phyloP scores from a whole-genome alignment of 495 filamentous ascomycete genomes.

The Penicillium robsamsonii region DNA sequence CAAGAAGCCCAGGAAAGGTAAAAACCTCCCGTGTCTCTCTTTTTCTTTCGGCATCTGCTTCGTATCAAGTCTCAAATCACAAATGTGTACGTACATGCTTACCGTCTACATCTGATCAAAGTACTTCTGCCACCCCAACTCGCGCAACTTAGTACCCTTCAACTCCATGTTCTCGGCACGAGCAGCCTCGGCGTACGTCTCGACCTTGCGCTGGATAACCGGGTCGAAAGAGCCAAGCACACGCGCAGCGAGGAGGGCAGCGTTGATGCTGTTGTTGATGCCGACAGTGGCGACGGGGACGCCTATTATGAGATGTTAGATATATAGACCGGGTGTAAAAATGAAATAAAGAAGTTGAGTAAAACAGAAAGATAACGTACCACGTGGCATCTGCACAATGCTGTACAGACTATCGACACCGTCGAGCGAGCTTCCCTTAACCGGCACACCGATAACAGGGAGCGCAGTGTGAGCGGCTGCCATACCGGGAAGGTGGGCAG shows the following conservation, averaged over 20 bases:
- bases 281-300: constrained; percentile 86
- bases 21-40: constrained; percentile 2
- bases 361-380: constrained; percentile 32
- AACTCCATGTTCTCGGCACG: constrained; percentile 64
- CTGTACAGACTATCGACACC: constrained; percentile 86
- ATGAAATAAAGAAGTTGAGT: neutral
- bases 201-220: constrained; percentile 57
- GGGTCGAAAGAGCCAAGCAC: constrained; percentile 72
- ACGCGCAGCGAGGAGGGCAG: constrained; percentile 80
- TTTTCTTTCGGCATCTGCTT: neutral
- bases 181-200: constrained; percentile 64
- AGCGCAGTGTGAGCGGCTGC: constrained; percentile 79
- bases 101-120: constrained; percentile 53
- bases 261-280: constrained; percentile 93
- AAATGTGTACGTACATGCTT: neutral
- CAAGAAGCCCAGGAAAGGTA: constrained; percentile 8
- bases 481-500: constrained; percentile 93
- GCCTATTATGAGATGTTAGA: constrained; percentile 39
- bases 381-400: constrained; percentile 89
- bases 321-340: constrained; percentile 1
- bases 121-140: constrained; percentile 71
- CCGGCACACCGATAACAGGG: constrained; percentile 89
- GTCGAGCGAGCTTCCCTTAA: constrained; percentile 82
- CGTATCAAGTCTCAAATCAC: neutral
- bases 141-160: constrained; percentile 47